Evolutionary conservation across 768 basidiomycete species (phyloP), one percentile per base, ranked within the genome.

Genomic region (Hirschioporus abietinus): DNA sequence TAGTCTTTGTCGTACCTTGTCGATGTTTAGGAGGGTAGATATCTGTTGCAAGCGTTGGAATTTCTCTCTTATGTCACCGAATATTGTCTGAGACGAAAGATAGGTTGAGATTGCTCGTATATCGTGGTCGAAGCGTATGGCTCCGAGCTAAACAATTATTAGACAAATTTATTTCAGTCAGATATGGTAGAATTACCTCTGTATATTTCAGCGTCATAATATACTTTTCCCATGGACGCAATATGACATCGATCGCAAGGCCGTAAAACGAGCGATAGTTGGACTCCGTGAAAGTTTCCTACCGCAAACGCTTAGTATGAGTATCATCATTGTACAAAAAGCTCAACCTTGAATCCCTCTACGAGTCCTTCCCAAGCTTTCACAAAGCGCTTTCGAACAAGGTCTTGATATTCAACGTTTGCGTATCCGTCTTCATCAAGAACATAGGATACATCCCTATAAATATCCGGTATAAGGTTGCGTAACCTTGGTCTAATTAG

Each of bases 221-320:
- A 70, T 88, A 86, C 75, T 93, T 96, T 78, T 99, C 97, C 95
- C 95, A 98, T 59, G 95, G 96, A 61, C 93, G 84, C n/a, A 97
- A 86, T 23, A 99, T 80, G 7, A 92, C 86, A 73, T 96, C 95
- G 18, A 99, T 83, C 0, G 89, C 88, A 42, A 96, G 83, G 9
- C 87, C 86, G 73, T 96, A 96, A 78, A 99, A 89, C 25, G 89
- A 74, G 10, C 91, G 89, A 74, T 91, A 97, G 75, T 98, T 99
- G 61, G 78, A 82, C 66, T 96, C 93, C 0, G 95, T 96, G 74
- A 97, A 90, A 0, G 86, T 81, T 60, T 93, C 93, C 95, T 97
- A 25, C 67, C 17, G 17, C 15, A 57, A 34, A 52, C 24, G 23
- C 9, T 57, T 52, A 52, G 25, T 59, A 5, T 18, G n/a, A 57